Percentiles rank a stretch among this genome's conserved stretches.
Conservation (phyloP, 345 rosid genomes). For the Pugionium cornutum region DNA sequence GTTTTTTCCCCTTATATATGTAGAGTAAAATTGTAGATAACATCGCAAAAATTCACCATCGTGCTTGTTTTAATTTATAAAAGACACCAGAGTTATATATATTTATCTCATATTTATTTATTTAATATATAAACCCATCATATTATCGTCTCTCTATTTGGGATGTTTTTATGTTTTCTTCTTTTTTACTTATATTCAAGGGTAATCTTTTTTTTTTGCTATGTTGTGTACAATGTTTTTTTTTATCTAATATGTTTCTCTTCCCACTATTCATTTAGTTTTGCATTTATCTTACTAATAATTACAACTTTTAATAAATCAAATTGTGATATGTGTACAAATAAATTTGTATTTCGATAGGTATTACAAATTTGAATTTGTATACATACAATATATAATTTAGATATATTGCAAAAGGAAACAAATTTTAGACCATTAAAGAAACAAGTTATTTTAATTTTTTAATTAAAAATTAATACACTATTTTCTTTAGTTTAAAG, state of each 20-base stretch:
- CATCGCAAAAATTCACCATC: too few species aligned
- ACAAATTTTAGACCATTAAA: neutral
- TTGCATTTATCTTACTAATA: neutral
- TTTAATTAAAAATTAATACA: neutral
- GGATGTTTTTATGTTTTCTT: neutral
- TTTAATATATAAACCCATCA: too few species aligned
- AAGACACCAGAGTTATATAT: too few species aligned
- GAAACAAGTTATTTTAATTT: neutral
- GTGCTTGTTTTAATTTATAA: too few species aligned
- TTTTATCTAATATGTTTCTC: neutral
- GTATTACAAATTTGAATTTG: too few species aligned
- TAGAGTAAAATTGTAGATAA: too few species aligned
- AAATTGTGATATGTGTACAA: neutral
- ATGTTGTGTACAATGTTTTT: neutral
- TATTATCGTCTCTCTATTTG: neutral
- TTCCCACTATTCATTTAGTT: neutral
- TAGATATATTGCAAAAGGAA: neutral
- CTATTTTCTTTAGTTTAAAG: neutral
- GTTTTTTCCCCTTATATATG: too few species aligned
- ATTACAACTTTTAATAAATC: neutral
- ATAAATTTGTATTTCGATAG: neutral
- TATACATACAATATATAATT: neutral
- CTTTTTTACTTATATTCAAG: neutral
- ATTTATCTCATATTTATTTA: too few species aligned
- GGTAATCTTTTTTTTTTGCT: neutral